Percentiles rank a stretch among this genome's conserved stretches.
These are phyloP conservation scores for Seiridium cupressi DNA, from an alignment of 2,329 filamentous ascomycete species.

Conservation along the genomic window DNA sequence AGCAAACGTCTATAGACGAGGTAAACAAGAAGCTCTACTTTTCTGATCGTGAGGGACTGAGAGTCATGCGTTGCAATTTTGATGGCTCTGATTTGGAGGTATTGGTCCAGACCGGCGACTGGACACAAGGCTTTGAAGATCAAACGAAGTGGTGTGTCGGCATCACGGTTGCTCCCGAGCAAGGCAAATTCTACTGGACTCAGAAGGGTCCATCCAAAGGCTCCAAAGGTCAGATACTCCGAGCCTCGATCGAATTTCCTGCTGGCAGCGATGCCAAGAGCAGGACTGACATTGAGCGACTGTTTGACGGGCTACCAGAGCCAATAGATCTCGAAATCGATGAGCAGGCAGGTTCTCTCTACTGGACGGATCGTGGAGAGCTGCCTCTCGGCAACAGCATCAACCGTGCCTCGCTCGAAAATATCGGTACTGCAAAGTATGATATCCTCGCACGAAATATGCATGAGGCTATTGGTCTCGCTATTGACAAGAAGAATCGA, in stretches of 20 bases:
- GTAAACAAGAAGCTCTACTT: constrained; percentile 35
- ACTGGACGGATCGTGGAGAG: constrained; percentile 7
- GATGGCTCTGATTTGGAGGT: constrained; percentile 37
- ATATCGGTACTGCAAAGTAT: constrained; percentile 14
- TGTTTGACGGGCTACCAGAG: not conserved
- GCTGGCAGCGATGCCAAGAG: not conserved
- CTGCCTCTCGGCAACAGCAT: constrained; percentile 1
- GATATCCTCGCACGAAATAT: constrained; percentile 32
- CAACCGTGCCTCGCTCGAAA: not conserved
- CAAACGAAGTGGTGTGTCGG: constrained; percentile 5
- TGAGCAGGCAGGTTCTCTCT: not conserved
- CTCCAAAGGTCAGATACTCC: not conserved
- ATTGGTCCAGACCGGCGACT: constrained; percentile 35
- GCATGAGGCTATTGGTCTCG: constrained; percentile 46
- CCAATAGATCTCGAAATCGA: constrained; percentile 6
- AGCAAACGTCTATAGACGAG: constrained; percentile 36
- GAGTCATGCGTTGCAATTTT: constrained; percentile 34
- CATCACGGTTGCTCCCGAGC: not conserved
- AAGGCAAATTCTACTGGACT: constrained; percentile 4
- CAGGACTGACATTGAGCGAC: not conserved
- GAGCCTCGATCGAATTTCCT: constrained; percentile 2
- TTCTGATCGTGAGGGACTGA: constrained; percentile 42
- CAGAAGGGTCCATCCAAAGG: constrained; percentile 5
- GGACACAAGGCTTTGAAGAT: constrained; percentile 2
- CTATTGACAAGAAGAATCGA: constrained; percentile 32